Evolutionary conservation across 176 grass and related monocot species (phyloP).

Genomic region (Triticum turgidum): DNA sequence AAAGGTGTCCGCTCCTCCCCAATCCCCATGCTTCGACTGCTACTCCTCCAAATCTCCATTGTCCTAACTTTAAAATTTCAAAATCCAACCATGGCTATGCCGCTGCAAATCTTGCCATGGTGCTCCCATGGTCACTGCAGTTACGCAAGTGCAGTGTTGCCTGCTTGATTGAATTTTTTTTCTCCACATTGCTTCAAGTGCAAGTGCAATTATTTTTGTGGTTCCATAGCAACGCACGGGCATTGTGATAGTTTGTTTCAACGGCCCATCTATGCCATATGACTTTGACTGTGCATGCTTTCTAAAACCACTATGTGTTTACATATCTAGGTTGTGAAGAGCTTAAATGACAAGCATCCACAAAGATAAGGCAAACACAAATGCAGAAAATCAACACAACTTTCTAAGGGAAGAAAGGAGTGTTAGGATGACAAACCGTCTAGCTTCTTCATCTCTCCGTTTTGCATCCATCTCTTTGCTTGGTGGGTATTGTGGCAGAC

Average conservation of each 20-base stretch:
- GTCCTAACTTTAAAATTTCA: neutral
- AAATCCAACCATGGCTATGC: neutral
- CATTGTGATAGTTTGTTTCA: neutral
- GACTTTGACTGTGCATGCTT: slow-evolving; percentile 2
- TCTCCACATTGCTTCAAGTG: neutral
- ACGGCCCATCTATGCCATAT: neutral
- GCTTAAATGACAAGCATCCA: slow-evolving; percentile 18
- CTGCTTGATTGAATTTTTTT: neutral
- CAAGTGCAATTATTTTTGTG: no score
- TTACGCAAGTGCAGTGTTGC: no score
- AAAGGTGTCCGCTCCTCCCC: no score
- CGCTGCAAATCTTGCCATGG: neutral
- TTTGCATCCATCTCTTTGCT: slow-evolving; percentile 91
- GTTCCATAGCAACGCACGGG: no score
- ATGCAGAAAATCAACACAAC: slow-evolving; percentile 8
- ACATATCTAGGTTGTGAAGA: neutral
- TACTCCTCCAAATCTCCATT: neutral
- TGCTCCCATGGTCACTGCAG: neutral
- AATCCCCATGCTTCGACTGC: neutral
- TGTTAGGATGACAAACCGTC: slow-evolving; percentile 53
- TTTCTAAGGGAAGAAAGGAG: neutral
- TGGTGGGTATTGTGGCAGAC: slow-evolving; percentile 74
- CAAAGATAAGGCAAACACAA: slow-evolving; percentile 4
- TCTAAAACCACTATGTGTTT: neutral
- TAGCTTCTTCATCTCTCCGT: slow-evolving; percentile 81